Percentiles rank a stretch among this genome's conserved stretches.
These are phyloP conservation scores for Jackrogersella minutella DNA, from an alignment of 495 filamentous ascomycete genomes.

Conservation along the genomic window DNA sequence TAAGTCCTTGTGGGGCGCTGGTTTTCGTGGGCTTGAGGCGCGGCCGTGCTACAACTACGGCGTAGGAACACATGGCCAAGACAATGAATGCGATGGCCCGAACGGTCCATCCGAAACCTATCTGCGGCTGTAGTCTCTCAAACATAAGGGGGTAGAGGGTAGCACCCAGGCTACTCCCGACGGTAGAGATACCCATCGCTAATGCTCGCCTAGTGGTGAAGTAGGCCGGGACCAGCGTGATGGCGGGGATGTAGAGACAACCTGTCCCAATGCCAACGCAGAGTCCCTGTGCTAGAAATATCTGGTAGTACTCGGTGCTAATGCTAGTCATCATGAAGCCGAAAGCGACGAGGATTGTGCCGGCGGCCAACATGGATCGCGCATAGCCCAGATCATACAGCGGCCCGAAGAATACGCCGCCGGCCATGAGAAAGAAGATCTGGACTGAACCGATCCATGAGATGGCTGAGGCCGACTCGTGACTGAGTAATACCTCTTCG, in stretches of 20 bases:
- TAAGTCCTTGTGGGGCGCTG: not conserved
- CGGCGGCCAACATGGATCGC: not conserved
- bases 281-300: not conserved
- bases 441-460: constrained; percentile 15
- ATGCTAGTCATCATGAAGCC: constrained; percentile 11
- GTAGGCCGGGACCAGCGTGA: not conserved
- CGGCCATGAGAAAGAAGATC: constrained; percentile 8
- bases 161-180: not conserved
- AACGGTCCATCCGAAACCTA: constrained; percentile 1
- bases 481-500: not conserved
- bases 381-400: constrained; percentile 8
- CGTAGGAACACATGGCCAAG: constrained; percentile 1
- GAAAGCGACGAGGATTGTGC: not conserved
- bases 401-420: constrained; percentile 1
- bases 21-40: not conserved
- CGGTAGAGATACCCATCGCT: not conserved
- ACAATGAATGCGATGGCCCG: not conserved
- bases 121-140: constrained; percentile 1
- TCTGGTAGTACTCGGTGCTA: constrained; percentile 1
- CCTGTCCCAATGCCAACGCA: constrained; percentile 1
- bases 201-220: constrained; percentile 2
- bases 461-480: not conserved
- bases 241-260: constrained; percentile 2
- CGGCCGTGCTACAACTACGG: not conserved
- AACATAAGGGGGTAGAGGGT: constrained; percentile 3